Evolutionary conservation across 2,329 filamentous ascomycete genomes (phyloP).

Genomic region (Neoascochyta sp.): DNA sequence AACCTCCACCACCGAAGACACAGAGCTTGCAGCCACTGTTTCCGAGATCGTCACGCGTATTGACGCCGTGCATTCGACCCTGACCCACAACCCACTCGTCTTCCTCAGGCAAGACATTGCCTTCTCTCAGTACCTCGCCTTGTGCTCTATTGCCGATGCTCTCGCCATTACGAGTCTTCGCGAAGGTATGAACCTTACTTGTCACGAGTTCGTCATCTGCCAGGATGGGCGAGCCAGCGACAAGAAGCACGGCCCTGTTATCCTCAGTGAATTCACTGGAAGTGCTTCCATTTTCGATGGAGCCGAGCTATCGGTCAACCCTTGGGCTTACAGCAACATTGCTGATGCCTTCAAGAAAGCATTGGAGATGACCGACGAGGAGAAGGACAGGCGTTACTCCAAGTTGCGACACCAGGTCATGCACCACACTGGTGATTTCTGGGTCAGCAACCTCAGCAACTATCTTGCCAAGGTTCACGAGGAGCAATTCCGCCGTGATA

Average conservation of each 20-base stretch:
- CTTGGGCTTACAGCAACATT: conserved; percentile 89
- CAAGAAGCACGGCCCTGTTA: conserved; percentile 83
- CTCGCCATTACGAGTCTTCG: conserved; percentile 93
- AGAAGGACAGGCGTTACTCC: conserved; percentile 71
- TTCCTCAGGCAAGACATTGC: conserved; percentile 94
- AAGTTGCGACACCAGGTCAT: conserved; percentile 70
- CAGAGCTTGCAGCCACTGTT: conserved; percentile 80
- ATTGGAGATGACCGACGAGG: conserved; percentile 71
- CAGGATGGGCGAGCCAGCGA: conserved; percentile 73
- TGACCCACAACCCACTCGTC: conserved; percentile 87
- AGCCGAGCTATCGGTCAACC: conserved; percentile 81
- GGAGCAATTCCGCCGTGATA: conserved; percentile 80
- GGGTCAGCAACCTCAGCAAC: conserved; percentile 73
- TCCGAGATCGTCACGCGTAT: conserved; percentile 93
- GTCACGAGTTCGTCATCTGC: conserved; percentile 89
- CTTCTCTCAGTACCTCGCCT: conserved; percentile 87
- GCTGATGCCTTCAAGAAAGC: conserved; percentile 81
- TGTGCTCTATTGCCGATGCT: conserved; percentile 84
- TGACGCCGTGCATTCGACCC: conserved; percentile 84
- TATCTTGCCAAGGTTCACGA: conserved; percentile 73
- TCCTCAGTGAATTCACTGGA: conserved; percentile 92
- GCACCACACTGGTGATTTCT: conserved; percentile 78
- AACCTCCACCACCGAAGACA: conserved; percentile 82
- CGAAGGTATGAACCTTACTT: conserved; percentile 95
- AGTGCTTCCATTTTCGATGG: conserved; percentile 81